A percentile compares a stretch with the other conserved stretches of the same genome.
phyloP scores from a whole-genome alignment of 176 grass and related monocot species.

The Musa itinerans region DNA sequence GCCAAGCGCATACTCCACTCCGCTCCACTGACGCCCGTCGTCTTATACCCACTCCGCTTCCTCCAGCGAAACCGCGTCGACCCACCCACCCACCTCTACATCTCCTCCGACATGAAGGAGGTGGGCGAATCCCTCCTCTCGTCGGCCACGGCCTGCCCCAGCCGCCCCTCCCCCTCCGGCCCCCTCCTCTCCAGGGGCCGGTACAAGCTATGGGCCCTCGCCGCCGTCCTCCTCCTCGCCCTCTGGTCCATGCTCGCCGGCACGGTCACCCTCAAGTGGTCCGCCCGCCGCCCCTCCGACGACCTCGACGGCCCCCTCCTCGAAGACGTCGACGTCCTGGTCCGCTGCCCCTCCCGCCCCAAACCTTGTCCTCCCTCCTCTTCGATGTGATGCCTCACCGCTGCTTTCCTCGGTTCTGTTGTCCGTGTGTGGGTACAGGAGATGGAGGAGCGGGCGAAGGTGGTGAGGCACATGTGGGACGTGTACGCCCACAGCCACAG shows the following conservation, averaged over 20 bases:
- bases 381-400: neutral
- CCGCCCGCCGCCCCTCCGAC: constrained; percentile 34
- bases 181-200: constrained; percentile 41
- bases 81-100: neutral
- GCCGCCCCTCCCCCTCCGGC: neutral
- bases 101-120: constrained; percentile 33
- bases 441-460: constrained; percentile 85
- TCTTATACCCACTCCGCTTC: no score
- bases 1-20: no score
- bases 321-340: constrained; percentile 19
- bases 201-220: constrained; percentile 84
- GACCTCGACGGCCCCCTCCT: constrained; percentile 25
- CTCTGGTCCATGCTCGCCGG: constrained; percentile 93
- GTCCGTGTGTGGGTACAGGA: constrained; percentile 25
- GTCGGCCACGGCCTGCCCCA: constrained; percentile 6
- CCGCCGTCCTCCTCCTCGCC: constrained; percentile 83
- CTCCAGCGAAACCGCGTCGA: neutral
- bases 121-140: constrained; percentile 4
- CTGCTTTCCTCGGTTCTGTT: neutral
- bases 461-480: constrained; percentile 85
- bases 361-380: neutral
- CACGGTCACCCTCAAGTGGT: constrained; percentile 81
- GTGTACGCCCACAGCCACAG: constrained; percentile 54
- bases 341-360: neutral
- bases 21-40: no score